phyloP scores from a whole-genome alignment of 805 yeast genomes.

The Saccharomycodes ludwigii region DNA sequence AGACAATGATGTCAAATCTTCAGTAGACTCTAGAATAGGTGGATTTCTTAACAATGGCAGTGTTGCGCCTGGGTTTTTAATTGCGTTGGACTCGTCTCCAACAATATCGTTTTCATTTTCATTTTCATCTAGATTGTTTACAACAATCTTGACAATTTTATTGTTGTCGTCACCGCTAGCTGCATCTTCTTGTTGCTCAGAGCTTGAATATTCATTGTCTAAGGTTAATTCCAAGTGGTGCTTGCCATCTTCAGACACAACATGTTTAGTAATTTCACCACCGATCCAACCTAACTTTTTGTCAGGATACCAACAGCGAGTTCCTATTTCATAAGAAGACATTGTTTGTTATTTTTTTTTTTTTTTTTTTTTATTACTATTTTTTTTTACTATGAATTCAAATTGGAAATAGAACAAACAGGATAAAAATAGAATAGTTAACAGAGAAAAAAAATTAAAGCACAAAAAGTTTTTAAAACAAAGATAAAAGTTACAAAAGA shows the following conservation, averaged over 20 bases:
- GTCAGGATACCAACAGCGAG: slow-evolving; percentile 72
- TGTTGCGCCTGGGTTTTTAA: slow-evolving; percentile 22
- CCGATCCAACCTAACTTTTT: slow-evolving; percentile 63
- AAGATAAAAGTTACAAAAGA: no score
- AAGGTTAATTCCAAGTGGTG: slow-evolving; percentile 36
- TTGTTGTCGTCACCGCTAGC: no score
- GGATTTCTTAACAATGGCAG: slow-evolving; percentile 84
- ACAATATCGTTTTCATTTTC: slow-evolving; percentile 5
- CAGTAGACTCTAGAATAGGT: slow-evolving; percentile 83
- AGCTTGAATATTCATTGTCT: no score
- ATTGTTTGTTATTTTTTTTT: slow-evolving; percentile 10
- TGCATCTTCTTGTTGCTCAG: no score
- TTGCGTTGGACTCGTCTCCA: slow-evolving; percentile 1
- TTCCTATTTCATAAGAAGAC: slow-evolving; percentile 40
- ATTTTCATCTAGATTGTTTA: slow-evolving; percentile 23
- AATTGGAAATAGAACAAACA: no score
- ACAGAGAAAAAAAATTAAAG: no score
- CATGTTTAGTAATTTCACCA: slow-evolving; percentile 41
- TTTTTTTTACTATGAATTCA: neutral
- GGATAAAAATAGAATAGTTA: no score
- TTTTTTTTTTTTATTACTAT: neutral
- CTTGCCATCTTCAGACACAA: slow-evolving; percentile 28
- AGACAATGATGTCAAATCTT: slow-evolving; percentile 84
- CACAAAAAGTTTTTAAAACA: no score
- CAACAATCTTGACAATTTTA: slow-evolving; percentile 33